Evolutionary conservation across 2,329 filamentous ascomycete species (phyloP), one percentile per base, ranked within the genome.

Genomic region (Penicillium sp.): DNA sequence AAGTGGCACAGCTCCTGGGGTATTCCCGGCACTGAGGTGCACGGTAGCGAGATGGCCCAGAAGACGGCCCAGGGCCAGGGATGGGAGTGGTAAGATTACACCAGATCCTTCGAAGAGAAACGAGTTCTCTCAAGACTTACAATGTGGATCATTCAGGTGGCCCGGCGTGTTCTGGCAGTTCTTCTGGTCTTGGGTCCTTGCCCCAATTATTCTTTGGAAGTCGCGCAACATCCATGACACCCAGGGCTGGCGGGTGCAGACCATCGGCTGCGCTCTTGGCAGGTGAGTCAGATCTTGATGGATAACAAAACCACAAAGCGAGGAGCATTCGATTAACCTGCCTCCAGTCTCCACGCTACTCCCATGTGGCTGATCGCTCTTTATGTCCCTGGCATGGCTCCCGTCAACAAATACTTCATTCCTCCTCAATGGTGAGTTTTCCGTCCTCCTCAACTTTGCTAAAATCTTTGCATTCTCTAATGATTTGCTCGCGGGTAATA

Each of bases 181-280:
- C 52, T 60, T 67, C 58, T 68, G 65, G 66, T 62, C 59, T 42
- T 66, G 65, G 64, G 51, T 54, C 8, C 39, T 58, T 22, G 56
- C 56, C 14, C 56, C 56, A 17, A 25, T 54, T 35, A 37, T 58
- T 7, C 50, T 58, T 4, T 58, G 56, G 56, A 54, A 58, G 51
- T 54, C 56, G 28, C 56, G 56, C 22, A 54, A 80, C 22, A 85
- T 90, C 64, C 80, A 80, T 34, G 88, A 90, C 68, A 87, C 86
- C 6, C 85, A 89, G 66, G 84, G 86, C 57, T 90, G 88, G 88
- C 80, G 86, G 11, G 69, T 83, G 5, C 87, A 89, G 70, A 90
- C 87, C 35, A 83, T 86, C 42, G 70, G 80, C 41, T 79, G 79
- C 55, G 75, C 81, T 53, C 57, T 83, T 55, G 75, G 78, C 43